Evolutionary conservation across 768 basidiomycete genomes (phyloP).

Genomic region (Butyriboletus loyo): DNA sequence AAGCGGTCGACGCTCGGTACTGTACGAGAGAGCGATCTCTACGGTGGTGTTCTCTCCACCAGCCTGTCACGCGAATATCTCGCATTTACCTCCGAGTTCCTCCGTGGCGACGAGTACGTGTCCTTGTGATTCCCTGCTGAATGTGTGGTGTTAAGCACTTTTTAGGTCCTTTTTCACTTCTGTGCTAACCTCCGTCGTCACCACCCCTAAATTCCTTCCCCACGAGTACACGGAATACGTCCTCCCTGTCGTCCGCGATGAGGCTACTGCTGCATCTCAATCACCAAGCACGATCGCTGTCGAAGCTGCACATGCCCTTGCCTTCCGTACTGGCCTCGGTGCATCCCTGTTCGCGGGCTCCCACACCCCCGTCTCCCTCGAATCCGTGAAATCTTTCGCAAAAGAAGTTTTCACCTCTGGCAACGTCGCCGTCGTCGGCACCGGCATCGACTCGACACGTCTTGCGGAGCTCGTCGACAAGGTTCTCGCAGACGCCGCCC

Average conservation of each 20-base stretch:
- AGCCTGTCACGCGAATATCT: conserved; percentile 87
- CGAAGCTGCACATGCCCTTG: conserved; percentile 84
- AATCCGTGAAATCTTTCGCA: conserved; percentile 75
- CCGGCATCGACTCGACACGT: conserved; percentile 71
- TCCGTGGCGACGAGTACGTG: conserved; percentile 93
- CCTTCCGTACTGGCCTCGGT: conserved; percentile 94
- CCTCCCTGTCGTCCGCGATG: conserved; percentile 64
- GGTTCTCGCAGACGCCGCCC: conserved; percentile 45
- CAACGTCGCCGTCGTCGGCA: conserved; percentile 84
- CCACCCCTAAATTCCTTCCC: conserved; percentile 76
- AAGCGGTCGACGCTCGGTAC: conserved; percentile 87
- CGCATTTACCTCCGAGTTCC: conserved; percentile 90
- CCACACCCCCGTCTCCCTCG: conserved; percentile 57
- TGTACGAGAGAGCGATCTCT: conserved; percentile 88
- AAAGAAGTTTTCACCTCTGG: conserved; percentile 67
- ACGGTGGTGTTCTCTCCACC: conserved; percentile 87
- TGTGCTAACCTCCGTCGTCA: conserved; percentile 79
- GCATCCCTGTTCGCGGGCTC: conserved; percentile 82
- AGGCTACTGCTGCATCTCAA: conserved; percentile 56
- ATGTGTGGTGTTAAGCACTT: not conserved
- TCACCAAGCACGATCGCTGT: conserved; percentile 70
- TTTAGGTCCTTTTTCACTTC: conserved; percentile 85
- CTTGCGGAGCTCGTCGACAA: conserved; percentile 72
- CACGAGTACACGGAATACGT: conserved; percentile 79
- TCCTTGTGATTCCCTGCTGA: not conserved